Base-by-base conservation (phyloP, 2,329 filamentous ascomycete genomes). In the Bisporella sp. region DNA sequence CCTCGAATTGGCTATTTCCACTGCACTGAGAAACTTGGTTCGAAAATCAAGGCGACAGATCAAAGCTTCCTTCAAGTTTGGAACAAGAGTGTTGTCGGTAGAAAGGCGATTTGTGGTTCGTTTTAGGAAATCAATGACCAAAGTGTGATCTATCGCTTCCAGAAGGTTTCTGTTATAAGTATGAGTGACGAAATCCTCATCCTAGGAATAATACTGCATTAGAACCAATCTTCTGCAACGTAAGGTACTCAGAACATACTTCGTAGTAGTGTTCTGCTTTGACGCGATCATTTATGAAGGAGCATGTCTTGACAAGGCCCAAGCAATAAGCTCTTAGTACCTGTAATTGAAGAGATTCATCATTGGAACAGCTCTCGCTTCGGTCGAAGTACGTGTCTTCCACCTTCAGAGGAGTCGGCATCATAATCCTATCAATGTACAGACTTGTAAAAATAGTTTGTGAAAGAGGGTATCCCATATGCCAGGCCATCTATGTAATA, bases 141-240 rank as follows among this genome's bases (percentile, higher is more conserved):
- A 47, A 5, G 74, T 70, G 2, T 75, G 68, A 12, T 79, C 72
- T 51, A 92, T 75, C 11, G 76, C 70, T 30, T 82, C 80, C 5
- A 97, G 75, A 1, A 99, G 73, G 9, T 81, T 82, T 37, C 91
- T 81, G 58, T 90, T 86, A 65, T 93, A 97, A 0, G 91, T 87
- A 66, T 95, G 90, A 5, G 89, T 91, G 21, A 95, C 89, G 64
- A 99, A 96, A 63, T 99, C 93, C 68, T 99, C 93, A 69, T 99
- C 93, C 84, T 92, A 50, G 8, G 21, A 21, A 21, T 21, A 21
- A 21, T 21, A 21, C 21, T 21, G 3, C 21, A 21, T 21, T 21
- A 21, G 21, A 21, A 3, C 21, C 21, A 21, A 45, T 28, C 5
- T 41, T 29, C 7, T 13, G 5, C 28, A 8, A 5, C n/a, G 3